Percentiles rank a stretch among this genome's conserved stretches.
These are phyloP conservation scores for Fallopia convolvulus DNA, from an alignment of 148 eudicot genomes.

Conservation along the genomic window DNA sequence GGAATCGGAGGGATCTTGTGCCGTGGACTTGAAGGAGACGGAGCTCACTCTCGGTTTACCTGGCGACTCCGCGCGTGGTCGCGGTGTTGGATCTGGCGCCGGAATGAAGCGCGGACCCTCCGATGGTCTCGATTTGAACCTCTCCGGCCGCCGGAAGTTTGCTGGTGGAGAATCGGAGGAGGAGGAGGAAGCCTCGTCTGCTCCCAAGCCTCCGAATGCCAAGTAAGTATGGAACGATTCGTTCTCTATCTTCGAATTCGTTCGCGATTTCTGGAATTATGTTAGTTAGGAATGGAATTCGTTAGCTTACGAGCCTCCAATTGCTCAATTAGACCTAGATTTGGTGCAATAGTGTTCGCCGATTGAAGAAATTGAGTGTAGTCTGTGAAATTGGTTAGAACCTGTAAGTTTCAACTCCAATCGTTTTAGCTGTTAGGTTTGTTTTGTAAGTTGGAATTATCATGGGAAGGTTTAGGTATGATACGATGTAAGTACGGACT, in stretches of 20 bases:
- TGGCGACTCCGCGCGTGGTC: conserved; percentile 16
- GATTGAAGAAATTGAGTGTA: no score
- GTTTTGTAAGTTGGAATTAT: no score
- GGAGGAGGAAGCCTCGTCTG: conserved; percentile 3
- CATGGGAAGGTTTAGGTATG: not conserved
- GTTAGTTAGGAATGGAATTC: not conserved
- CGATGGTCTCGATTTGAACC: conserved; percentile 23
- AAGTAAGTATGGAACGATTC: conserved; percentile 19
- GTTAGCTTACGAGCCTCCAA: not conserved
- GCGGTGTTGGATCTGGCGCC: not conserved
- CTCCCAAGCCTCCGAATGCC: conserved; percentile 22
- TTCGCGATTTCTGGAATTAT: not conserved
- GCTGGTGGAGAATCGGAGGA: not conserved
- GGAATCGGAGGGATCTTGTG: conserved; percentile 23
- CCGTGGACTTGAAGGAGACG: conserved; percentile 31
- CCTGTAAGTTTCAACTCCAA: not conserved
- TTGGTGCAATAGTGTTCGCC: not conserved
- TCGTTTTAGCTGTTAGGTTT: no score
- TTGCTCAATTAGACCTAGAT: not conserved
- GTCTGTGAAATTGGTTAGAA: not conserved
- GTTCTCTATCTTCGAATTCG: not conserved
- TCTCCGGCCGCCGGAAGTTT: not conserved
- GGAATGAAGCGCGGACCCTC: conserved; percentile 16
- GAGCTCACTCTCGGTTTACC: conserved; percentile 46
- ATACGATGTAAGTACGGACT: not conserved